Conservation (phyloP, 2,329 filamentous ascomycete species). For the Clonostachys rhizophaga region DNA sequence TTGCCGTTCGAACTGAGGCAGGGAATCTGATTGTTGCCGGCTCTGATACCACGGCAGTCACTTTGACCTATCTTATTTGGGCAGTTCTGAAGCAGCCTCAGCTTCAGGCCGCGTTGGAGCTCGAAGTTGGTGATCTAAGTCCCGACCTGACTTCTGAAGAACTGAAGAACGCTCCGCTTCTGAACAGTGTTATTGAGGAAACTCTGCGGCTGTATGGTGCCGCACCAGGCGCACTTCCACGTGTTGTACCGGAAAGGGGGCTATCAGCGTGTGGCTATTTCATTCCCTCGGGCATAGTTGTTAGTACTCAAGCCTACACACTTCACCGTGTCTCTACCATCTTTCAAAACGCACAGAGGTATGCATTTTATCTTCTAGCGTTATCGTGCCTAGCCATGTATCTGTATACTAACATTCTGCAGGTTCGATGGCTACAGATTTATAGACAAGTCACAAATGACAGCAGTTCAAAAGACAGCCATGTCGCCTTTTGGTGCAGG, state of each 20-base stretch:
- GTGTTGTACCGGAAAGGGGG: conserved; percentile 31
- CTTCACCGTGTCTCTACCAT: conserved; percentile 35
- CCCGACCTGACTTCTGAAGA: conserved; percentile 9
- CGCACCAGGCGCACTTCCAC: conserved; percentile 29
- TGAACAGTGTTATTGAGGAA: conserved; percentile 38
- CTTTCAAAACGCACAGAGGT: conserved; percentile 30
- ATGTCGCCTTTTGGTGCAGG: too few species aligned
- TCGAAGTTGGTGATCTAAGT: conserved; percentile 27
- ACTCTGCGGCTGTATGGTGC: conserved; percentile 36
- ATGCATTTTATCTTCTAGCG: too few species aligned
- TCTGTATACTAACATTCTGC: too few species aligned
- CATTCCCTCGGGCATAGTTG: conserved; percentile 29
- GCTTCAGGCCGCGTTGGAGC: conserved; percentile 20
- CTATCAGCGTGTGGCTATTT: conserved; percentile 26
- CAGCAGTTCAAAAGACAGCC: too few species aligned
- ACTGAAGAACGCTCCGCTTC: conserved; percentile 21
- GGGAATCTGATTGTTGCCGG: conserved; percentile 41
- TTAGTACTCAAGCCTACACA: conserved; percentile 37
- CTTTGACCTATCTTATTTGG: conserved; percentile 42
- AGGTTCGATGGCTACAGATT: too few species aligned
- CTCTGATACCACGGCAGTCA: conserved; percentile 44
- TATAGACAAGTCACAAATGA: too few species aligned
- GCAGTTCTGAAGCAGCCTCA: conserved; percentile 20
- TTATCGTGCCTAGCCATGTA: too few species aligned
- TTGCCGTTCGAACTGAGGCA: conserved; percentile 21